Evolutionary conservation across 768 basidiomycete species (phyloP), one percentile per base, ranked within the genome.

Genomic region (Russula brevipes): DNA sequence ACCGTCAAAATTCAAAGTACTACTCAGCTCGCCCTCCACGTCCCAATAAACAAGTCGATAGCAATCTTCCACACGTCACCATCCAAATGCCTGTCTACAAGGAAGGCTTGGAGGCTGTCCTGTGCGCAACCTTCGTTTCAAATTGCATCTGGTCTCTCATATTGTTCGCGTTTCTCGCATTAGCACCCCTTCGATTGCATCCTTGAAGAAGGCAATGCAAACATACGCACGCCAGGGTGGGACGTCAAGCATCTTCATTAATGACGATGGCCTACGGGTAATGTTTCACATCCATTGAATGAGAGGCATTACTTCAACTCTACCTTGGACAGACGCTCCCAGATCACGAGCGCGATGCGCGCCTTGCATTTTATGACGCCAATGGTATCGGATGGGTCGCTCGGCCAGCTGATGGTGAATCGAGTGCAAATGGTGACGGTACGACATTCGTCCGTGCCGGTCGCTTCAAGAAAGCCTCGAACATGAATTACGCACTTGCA

Each of bases 181-280:
- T 52, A 74, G 78, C 69, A 72, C 80, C 0, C 80, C 79, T 30
- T 81, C 80, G 0, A 78, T 82, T 60, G 77, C 81, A 39, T 83
- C 82, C 3, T 69, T 85, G 57, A 85, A 85, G 69, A 78, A 76
- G 72, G 82, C 83, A 7, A 83, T 85, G 76, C 81, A 82, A 67
- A 84, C 83, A 12, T 84, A 85, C 66, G 85, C 85, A 36, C 78
- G 84, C 4, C 85, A 86, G 67, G 85, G 85, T n/a, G 85, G 85
- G 2, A 79, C 80, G 0, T 81, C 80, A 56, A 77, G 77, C 17
- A 83, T 85, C 66, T 76, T 86, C 64, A 74, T 86, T 54, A 85
- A 84, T 63, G 85, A 86, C 60, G 85, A 86, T 66, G 85, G 85
- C 64, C 72, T 86, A 65, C 82, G 84, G 53, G 72, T 82, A 35